These are phyloP conservation scores for Lindgomyces ingoldianus DNA, from an alignment of 495 filamentous ascomycete species.

Conservation along the genomic window DNA sequence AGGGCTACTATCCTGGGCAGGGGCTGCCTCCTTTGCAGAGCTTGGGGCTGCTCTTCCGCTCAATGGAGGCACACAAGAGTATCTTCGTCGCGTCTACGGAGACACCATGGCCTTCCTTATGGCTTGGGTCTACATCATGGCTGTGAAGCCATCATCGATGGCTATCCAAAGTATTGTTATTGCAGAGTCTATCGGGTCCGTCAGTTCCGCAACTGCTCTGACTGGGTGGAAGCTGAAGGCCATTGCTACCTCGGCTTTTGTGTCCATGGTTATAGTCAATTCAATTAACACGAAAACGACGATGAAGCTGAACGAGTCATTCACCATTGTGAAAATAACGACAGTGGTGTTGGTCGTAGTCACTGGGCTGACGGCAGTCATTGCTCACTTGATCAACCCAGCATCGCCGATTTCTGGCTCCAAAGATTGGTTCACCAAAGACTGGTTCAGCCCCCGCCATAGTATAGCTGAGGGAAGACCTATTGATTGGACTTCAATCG, in stretches of 20 bases:
- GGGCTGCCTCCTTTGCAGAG: slow-evolving; percentile 50
- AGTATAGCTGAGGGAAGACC: slow-evolving; percentile 11
- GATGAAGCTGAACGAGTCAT: slow-evolving; percentile 29
- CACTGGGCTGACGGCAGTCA: slow-evolving; percentile 17
- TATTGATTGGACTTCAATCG: slow-evolving; percentile 16
- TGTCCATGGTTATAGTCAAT: slow-evolving; percentile 33
- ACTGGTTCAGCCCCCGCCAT: slow-evolving; percentile 23
- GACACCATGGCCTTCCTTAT: slow-evolving; percentile 45
- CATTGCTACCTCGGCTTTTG: slow-evolving; percentile 39
- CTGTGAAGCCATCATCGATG: slow-evolving; percentile 35
- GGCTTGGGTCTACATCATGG: slow-evolving; percentile 45
- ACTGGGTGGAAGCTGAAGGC: slow-evolving; percentile 38
- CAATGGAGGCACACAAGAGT: slow-evolving; percentile 52
- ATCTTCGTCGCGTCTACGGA: slow-evolving; percentile 44
- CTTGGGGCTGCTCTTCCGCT: slow-evolving; percentile 47
- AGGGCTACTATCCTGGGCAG: slow-evolving; percentile 50
- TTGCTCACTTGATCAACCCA: slow-evolving; percentile 19
- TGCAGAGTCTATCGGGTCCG: slow-evolving; percentile 40
- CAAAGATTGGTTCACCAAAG: slow-evolving; percentile 29
- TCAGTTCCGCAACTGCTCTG: background rate
- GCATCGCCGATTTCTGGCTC: slow-evolving; percentile 16
- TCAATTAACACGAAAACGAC: slow-evolving; percentile 29
- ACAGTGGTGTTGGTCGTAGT: slow-evolving; percentile 20
- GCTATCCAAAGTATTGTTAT: slow-evolving; percentile 45
- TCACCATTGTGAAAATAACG: slow-evolving; percentile 29